Evolutionary conservation across 306 rosid genomes (phyloP).

Genomic region (Abrus pulchellus): DNA sequence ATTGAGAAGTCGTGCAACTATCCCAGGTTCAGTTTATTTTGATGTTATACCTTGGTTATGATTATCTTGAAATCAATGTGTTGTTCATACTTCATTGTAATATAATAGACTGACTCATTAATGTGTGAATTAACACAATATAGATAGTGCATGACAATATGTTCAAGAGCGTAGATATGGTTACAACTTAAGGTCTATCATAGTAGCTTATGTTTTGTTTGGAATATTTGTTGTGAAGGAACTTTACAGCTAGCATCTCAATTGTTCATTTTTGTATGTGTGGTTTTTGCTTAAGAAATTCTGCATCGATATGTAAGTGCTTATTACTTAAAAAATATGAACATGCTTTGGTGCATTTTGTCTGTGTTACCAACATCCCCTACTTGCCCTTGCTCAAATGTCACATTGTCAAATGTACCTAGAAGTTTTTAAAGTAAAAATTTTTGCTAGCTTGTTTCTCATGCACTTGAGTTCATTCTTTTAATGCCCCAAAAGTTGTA

Average conservation of each 20-base stretch:
- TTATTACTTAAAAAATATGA: constrained; percentile 32
- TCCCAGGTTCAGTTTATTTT: constrained; percentile 76
- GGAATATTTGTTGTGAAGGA: background rate
- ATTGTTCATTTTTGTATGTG: background rate
- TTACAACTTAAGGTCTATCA: constrained; percentile 14
- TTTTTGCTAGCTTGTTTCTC: constrained; percentile 30
- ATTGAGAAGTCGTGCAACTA: constrained; percentile 78
- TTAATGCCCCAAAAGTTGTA: constrained; percentile 35
- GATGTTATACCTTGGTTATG: constrained; percentile 39
- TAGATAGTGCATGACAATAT: constrained; percentile 3
- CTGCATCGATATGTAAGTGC: constrained; percentile 18
- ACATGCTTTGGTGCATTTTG: constrained; percentile 32
- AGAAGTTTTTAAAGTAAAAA: constrained; percentile 8
- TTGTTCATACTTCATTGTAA: constrained; percentile 4
- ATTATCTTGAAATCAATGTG: constrained; percentile 24
- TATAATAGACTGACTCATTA: background rate
- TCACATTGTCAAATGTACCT: background rate
- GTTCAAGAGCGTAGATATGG: constrained; percentile 10
- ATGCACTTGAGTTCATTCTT: constrained; percentile 27
- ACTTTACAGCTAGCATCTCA: constrained; percentile 25
- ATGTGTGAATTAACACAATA: constrained; percentile 1
- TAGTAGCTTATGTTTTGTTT: constrained; percentile 6
- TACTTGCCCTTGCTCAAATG: constrained; percentile 32
- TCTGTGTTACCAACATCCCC: constrained; percentile 27
- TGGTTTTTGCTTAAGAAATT: constrained; percentile 29